These are phyloP conservation scores for Ambrosia artemisiifolia DNA, from an alignment of 129 eudicot genomes.

Conservation along the genomic window DNA sequence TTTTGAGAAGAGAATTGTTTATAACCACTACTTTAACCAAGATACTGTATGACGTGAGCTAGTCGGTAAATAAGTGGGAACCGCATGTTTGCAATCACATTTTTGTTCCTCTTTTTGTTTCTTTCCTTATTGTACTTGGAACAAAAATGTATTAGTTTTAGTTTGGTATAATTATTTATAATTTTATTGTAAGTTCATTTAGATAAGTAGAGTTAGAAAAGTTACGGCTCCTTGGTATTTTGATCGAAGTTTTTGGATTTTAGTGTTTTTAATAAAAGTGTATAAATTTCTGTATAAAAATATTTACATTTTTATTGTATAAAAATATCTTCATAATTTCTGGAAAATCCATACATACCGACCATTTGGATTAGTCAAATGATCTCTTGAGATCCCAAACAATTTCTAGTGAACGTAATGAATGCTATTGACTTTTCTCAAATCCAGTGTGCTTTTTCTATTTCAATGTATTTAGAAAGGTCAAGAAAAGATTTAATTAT, in stretches of 20 bases:
- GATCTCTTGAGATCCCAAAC: background rate
- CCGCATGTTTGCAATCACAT: constrained; percentile 25
- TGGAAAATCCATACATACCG: background rate
- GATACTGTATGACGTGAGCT: background rate
- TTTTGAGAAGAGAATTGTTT: background rate
- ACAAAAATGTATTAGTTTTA: background rate
- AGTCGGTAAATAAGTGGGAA: constrained; percentile 21
- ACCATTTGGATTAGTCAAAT: background rate
- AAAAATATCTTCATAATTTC: background rate
- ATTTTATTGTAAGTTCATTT: background rate
- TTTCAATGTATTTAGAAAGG: background rate
- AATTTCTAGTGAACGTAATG: background rate
- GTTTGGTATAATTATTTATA: background rate
- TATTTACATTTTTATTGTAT: background rate
- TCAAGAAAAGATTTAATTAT: background rate
- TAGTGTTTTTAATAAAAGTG: too few relatives aligned
- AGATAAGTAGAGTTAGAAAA: too few relatives aligned
- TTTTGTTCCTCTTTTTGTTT: constrained; percentile 37
- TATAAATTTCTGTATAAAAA: background rate
- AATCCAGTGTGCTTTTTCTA: background rate
- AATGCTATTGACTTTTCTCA: background rate
- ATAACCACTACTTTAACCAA: constrained; percentile 19
- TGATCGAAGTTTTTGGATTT: too few relatives aligned
- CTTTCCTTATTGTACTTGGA: constrained; percentile 27
- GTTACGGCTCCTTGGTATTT: too few relatives aligned